Conservation (phyloP, 345 rosid species). For the Citrus inodora region DNA sequence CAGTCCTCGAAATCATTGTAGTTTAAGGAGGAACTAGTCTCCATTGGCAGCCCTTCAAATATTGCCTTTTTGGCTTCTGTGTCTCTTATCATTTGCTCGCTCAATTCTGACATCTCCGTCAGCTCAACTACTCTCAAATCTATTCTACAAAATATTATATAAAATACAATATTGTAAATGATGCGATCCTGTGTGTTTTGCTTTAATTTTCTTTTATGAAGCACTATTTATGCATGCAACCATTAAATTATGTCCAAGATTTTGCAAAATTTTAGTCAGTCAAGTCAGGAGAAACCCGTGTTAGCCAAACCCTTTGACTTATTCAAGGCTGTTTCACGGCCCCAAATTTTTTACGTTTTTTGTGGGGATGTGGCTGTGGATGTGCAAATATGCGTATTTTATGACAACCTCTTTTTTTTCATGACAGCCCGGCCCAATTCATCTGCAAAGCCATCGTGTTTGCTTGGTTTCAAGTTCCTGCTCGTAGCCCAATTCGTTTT, state of each 20-base stretch:
- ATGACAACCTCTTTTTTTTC: no score
- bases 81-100: neutral
- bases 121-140: no score
- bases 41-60: constrained; percentile 36
- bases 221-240: neutral
- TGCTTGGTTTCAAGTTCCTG: no score
- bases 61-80: neutral
- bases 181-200: no score
- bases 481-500: no score
- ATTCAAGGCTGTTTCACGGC: neutral
- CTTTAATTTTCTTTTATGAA: no score
- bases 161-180: no score
- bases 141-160: no score
- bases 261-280: neutral
- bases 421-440: no score
- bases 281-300: neutral
- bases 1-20: constrained; percentile 43
- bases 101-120: neutral
- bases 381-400: no score
- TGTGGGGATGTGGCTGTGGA: no score
- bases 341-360: neutral
- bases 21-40: constrained; percentile 45
- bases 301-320: constrained; percentile 8
- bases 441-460: no score
- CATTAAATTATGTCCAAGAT: neutral